Evolutionary conservation across 805 yeast species (phyloP).

Genomic region (Candida patagonica): DNA sequence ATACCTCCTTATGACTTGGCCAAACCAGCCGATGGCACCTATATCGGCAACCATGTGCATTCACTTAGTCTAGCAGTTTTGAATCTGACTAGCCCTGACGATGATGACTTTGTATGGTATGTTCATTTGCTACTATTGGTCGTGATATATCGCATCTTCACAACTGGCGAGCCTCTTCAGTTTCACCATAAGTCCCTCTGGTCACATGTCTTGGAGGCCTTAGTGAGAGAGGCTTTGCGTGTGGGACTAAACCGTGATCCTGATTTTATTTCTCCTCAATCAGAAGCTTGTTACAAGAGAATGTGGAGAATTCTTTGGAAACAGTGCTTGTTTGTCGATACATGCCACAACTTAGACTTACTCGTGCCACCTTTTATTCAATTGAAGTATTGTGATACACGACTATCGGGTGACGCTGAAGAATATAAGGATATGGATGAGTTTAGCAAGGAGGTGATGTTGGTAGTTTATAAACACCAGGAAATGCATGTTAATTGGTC

Average conservation of each 20-base stretch:
- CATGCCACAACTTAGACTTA: conserved; percentile 16
- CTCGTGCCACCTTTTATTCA: conserved; percentile 12
- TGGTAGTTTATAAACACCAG: conserved; percentile 2
- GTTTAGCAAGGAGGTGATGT: not conserved
- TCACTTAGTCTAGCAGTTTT: conserved; percentile 8
- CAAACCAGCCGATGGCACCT: conserved; percentile 3
- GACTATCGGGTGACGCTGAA: conserved; percentile 3
- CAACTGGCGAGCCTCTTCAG: conserved; percentile 7
- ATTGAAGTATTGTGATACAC: conserved; percentile 12
- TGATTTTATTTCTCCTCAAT: conserved; percentile 8
- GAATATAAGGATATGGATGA: not conserved
- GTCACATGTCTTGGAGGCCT: conserved; percentile 16
- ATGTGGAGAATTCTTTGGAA: conserved; percentile 22
- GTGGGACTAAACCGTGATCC: conserved; percentile 26
- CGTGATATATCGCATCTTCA: conserved; percentile 9
- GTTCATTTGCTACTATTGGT: conserved; percentile 18
- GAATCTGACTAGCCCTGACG: conserved; percentile 6
- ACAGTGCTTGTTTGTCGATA: conserved; percentile 19
- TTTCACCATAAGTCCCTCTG: conserved; percentile 9
- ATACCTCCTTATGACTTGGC: conserved; percentile 4
- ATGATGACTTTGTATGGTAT: conserved; percentile 14
- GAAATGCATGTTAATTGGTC: conserved; percentile 8
- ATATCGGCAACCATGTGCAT: conserved; percentile 12
- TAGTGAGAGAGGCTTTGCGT: conserved; percentile 18
- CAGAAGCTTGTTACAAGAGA: conserved; percentile 13